Base-by-base conservation (phyloP, 192 early-diverging fungal genomes). In the Coemansia sp. region DNA sequence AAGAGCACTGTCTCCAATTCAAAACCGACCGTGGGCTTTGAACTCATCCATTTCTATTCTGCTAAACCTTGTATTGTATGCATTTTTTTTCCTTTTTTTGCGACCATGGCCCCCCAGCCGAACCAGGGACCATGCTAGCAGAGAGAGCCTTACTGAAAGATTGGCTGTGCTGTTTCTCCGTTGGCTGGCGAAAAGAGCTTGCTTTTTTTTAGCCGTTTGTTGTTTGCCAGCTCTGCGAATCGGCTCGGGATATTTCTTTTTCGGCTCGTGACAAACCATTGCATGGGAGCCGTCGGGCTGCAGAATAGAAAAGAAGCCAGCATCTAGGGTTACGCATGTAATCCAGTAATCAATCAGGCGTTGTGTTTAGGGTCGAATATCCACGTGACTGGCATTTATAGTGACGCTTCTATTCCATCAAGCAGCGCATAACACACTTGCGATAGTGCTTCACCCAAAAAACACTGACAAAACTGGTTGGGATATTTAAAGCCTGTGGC, bases 1-100 rank as follows among this genome's bases (percentile, higher is more conserved):
- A 42, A 41, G 68, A 63, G 46, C 62, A 36, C 62, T 26, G 5
- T 15, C 16, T 8, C 61, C 62, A 70, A 70, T 70, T 70, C 68
- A 48, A 63, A 26, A 11, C n/a, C 67, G 21, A 41, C 43, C 42
- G 32, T n/a, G 32, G 26, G 43, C 46, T 55, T 40, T 58, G 56
- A 40, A n/a, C 56, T 51, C n/a, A 47, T 58, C n/a, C 48, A 47
- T 63, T 63, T 63, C 48, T 62, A 15, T 40, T 62, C 41, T 47
- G 46, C 46, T 47, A n/a, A 47, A 47, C n/a, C n/a, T 47, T 47
- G 46, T 5, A n/a, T 47, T 11, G 46, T 11, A 11, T 15, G 46
- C n/a, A 15, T 47, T 47, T 58, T 40, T 58, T 58, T 58, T n/a
- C n/a, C 8, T 36, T 37, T 16, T 36, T 40, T 39, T 8, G 32